phyloP scores from a whole-genome alignment of 768 basidiomycete genomes.

The Termitomyces sp. region DNA sequence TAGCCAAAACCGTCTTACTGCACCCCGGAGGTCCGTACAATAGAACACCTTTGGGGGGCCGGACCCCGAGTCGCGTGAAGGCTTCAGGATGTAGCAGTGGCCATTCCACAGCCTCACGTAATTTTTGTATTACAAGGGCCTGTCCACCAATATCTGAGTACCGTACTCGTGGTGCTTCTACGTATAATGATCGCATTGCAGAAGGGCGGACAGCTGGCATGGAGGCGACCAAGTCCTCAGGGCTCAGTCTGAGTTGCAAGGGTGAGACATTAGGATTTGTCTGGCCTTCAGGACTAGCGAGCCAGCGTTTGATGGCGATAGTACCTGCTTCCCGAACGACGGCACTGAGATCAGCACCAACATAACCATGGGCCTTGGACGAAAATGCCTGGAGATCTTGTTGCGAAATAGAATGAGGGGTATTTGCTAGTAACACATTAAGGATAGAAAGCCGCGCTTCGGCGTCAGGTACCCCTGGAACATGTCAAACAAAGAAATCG shows the following conservation, averaged over 20 bases:
- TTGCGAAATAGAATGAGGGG: constrained; percentile 65
- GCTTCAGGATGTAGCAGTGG: constrained; percentile 83
- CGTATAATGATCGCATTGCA: constrained; percentile 88
- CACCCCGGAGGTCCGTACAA: constrained; percentile 97
- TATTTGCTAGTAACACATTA: constrained; percentile 74
- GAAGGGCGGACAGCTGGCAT: constrained; percentile 84
- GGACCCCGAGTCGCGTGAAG: constrained; percentile 83
- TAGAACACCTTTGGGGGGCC: constrained; percentile 84
- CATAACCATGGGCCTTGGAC: constrained; percentile 87
- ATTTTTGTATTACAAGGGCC: constrained; percentile 69
- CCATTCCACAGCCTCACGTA: constrained; percentile 94
- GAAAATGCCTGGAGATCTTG: constrained; percentile 65
- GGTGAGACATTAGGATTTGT: constrained; percentile 11
- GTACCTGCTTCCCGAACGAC: constrained; percentile 93
- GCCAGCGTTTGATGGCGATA: constrained; percentile 81
- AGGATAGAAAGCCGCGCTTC: constrained; percentile 84
- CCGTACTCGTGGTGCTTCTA: constrained; percentile 76
- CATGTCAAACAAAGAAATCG: constrained; percentile 4
- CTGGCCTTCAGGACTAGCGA: constrained; percentile 25
- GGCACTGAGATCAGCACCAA: constrained; percentile 92
- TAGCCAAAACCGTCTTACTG: constrained; percentile 90
- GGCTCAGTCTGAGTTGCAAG: constrained; percentile 36
- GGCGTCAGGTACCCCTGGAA: constrained; percentile 80
- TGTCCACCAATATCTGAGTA: constrained; percentile 94
- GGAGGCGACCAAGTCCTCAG: constrained; percentile 62